Evolutionary conservation across 2,329 filamentous ascomycete species (phyloP).

Genomic region (Ophiocordyceps camponoti-floridani): DNA sequence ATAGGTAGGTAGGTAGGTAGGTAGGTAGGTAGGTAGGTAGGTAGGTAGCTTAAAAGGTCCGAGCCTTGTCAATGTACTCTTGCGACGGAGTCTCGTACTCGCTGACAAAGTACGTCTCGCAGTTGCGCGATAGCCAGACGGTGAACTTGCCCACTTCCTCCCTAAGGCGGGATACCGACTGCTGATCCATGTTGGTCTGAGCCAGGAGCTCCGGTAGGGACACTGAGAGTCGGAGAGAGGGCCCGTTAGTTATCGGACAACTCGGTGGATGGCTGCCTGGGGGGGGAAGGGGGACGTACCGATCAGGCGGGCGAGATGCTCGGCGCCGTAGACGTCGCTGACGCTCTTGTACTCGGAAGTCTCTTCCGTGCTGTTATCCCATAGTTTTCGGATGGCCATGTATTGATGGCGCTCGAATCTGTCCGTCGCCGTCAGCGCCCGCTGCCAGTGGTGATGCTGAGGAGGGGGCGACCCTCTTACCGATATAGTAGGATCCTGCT

Average conservation of each 20-base stretch:
- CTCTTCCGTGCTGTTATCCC: conserved; percentile 37
- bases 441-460: background rate
- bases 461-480: conserved; percentile 23
- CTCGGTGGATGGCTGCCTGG: background rate
- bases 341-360: conserved; percentile 53
- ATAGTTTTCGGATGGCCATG: conserved; percentile 54
- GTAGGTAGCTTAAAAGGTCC: conserved; percentile 15
- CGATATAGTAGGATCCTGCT: conserved; percentile 77
- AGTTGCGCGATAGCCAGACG: conserved; percentile 65
- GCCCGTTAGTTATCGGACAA: conserved; percentile 1
- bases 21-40: too few relatives aligned
- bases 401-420: conserved; percentile 88
- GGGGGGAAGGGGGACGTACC: conserved; percentile 40
- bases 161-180: conserved; percentile 72
- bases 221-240: conserved; percentile 42
- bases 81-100: conserved; percentile 57
- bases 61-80: conserved; percentile 55
- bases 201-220: conserved; percentile 84
- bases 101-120: conserved; percentile 57
- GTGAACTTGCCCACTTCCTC: conserved; percentile 81
- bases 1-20: too few relatives aligned
- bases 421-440: conserved; percentile 6
- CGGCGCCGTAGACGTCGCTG: conserved; percentile 75
- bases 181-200: conserved; percentile 94
- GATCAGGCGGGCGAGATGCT: conserved; percentile 77